Base-by-base conservation (phyloP, 1,284 basidiomycete genomes). In the Pyrrhoderma noxium region DNA sequence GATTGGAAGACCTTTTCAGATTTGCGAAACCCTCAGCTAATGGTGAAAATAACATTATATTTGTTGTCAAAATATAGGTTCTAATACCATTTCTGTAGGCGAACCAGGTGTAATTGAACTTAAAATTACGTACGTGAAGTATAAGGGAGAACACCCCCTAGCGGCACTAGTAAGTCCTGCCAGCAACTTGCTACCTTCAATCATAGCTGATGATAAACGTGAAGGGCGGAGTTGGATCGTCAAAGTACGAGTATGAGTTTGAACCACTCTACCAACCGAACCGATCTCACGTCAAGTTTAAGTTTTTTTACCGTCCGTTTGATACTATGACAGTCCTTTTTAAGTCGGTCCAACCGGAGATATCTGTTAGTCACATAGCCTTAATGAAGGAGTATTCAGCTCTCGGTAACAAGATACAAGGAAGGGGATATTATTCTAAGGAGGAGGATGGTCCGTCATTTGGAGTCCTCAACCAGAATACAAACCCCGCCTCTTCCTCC, bases 31-130 rank as follows among this genome's bases (percentile, higher is more conserved):
- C 74, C 25, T 31, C 58, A 19, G 59, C 64, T 34, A 31, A 11
- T 11, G 27, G 27, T 31, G 11, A 31, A 34, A 11, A 46, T 16
- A 11, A 27, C 21, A 18, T 19, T 23, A n/a, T 16, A 23, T 41
- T 22, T 25, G 11, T 2, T 9, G 35, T 22, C 34, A 22, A 11
- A 22, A 39, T 23, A n/a, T n/a, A n/a, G n/a, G n/a, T n/a, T n/a
- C 43, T 42, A 41, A 11, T 37, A 47, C 13, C n/a, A 9, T 18
- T 23, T n/a, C 31, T 47, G 49, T 23, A 70, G 65, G 51, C 14
- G 73, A 79, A 13, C 57, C 68, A 35, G 82, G 82, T 8, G 75
- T 71, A 53, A 76, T 85, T 45, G 62, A 64, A 1, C 59, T 85
- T 23, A 76, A 75, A 56, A 77, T 85, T 57, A 80, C 77, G 56